Percentiles rank a stretch among this genome's conserved stretches.
Evolutionary conservation across 805 yeast genomes (phyloP).

Genomic region (Myxozyma kluyveri): DNA sequence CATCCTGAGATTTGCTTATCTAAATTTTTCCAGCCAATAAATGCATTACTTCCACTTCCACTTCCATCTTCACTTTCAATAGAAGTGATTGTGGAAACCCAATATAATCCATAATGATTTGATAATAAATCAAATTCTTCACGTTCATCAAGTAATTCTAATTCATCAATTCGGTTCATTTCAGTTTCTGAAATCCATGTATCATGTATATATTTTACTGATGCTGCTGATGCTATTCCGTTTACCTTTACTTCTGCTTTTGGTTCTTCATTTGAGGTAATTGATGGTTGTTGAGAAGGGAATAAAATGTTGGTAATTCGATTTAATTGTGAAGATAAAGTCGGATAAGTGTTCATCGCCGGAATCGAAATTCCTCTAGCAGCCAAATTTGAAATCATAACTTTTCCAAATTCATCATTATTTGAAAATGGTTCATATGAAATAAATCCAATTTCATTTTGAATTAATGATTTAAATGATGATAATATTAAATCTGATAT

Average conservation of each 20-base stretch:
- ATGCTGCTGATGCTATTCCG: constrained; percentile 40
- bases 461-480: constrained; percentile 40
- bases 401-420: constrained; percentile 60
- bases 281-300: constrained; percentile 2
- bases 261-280: too few species aligned
- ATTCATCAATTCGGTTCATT: constrained; percentile 45
- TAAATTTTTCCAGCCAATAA: neutral
- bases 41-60: neutral
- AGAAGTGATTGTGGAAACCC: constrained; percentile 33
- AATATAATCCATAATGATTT: constrained; percentile 55
- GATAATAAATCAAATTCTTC: constrained; percentile 66
- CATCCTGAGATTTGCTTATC: too few species aligned
- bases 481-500: constrained; percentile 47
- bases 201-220: constrained; percentile 44
- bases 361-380: constrained; percentile 62
- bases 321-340: constrained; percentile 42
- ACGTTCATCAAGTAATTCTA: constrained; percentile 71
- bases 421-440: constrained; percentile 72
- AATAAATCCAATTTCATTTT: constrained; percentile 36
- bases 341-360: constrained; percentile 53
- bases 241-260: too few species aligned
- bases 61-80: neutral
- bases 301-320: constrained; percentile 41
- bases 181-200: constrained; percentile 49
- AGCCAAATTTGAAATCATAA: constrained; percentile 62